Evolutionary conservation across 2,329 filamentous ascomycete species (phyloP).

Genomic region (Phaeophleospora eucalypticola): DNA sequence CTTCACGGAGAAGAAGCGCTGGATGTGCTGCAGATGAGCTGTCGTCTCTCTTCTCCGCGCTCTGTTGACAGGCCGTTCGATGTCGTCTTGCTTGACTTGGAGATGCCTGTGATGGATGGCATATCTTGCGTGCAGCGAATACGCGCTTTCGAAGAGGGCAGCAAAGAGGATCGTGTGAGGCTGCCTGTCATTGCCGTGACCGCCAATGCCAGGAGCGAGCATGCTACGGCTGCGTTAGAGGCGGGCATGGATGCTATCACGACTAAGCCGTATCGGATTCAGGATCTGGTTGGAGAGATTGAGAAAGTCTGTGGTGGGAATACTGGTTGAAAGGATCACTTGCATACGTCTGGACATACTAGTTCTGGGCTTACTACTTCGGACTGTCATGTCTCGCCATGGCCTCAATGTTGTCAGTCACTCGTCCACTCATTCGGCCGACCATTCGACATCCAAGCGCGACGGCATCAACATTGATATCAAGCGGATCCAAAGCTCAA

Average conservation of each 20-base stretch:
- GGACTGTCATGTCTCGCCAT: too few species aligned
- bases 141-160: conserved; percentile 22
- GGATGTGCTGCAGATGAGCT: conserved; percentile 17
- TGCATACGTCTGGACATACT: too few species aligned
- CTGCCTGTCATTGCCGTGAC: conserved; percentile 30
- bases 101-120: conserved; percentile 33
- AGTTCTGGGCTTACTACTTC: too few species aligned
- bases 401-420: too few species aligned
- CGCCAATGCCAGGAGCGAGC: conserved; percentile 29
- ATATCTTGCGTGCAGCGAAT: conserved; percentile 25
- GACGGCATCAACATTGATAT: too few species aligned
- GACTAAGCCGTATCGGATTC: conserved; percentile 22
- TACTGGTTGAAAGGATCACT: neutral
- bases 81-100: conserved; percentile 30
- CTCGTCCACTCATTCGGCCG: too few species aligned
- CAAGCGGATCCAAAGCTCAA: too few species aligned
- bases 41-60: neutral
- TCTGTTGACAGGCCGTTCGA: conserved; percentile 13
- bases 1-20: conserved; percentile 28
- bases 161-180: conserved; percentile 9
- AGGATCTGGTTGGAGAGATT: conserved; percentile 19
- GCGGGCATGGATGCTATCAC: conserved; percentile 25
- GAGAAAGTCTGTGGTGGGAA: conserved; percentile 6
- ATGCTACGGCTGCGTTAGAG: conserved; percentile 23
- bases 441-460: too few species aligned